Conservation (phyloP, 441 rosid genomes). For the Erodium moschatum region DNA sequence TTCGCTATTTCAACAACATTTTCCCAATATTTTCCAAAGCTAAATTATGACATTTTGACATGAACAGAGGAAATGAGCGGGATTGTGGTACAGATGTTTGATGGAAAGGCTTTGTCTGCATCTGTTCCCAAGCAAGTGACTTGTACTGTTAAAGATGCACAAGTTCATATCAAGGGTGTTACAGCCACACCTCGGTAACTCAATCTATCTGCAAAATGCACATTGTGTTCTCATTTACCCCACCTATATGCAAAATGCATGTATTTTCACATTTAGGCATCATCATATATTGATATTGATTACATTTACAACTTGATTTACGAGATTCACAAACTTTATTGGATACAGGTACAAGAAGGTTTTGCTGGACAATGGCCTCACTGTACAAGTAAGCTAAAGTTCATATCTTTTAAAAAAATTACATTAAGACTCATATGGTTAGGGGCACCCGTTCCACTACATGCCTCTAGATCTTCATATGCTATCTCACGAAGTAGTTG, state of each 20-base stretch:
- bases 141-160: conserved; percentile 65
- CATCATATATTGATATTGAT: neutral
- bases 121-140: conserved; percentile 74
- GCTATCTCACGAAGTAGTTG: neutral
- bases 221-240: neutral
- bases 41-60: conserved; percentile 15
- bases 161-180: conserved; percentile 48
- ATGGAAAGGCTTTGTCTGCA: conserved; percentile 69
- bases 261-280: neutral
- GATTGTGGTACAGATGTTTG: conserved; percentile 53
- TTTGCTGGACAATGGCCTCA: conserved; percentile 69
- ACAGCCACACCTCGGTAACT: conserved; percentile 65
- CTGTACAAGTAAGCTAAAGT: conserved; percentile 46
- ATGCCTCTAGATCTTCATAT: too few species aligned
- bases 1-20: too few species aligned
- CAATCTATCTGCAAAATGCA: conserved; percentile 2
- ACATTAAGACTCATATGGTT: neutral
- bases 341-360: conserved; percentile 73
- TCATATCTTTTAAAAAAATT: neutral
- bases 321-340: neutral
- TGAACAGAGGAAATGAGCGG: conserved; percentile 75
- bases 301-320: neutral
- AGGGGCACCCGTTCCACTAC: neutral
- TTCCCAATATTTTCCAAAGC: too few species aligned
- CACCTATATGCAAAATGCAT: neutral